Base-by-base conservation (phyloP, 768 basidiomycete genomes). In the Kwoniella sp. region DNA sequence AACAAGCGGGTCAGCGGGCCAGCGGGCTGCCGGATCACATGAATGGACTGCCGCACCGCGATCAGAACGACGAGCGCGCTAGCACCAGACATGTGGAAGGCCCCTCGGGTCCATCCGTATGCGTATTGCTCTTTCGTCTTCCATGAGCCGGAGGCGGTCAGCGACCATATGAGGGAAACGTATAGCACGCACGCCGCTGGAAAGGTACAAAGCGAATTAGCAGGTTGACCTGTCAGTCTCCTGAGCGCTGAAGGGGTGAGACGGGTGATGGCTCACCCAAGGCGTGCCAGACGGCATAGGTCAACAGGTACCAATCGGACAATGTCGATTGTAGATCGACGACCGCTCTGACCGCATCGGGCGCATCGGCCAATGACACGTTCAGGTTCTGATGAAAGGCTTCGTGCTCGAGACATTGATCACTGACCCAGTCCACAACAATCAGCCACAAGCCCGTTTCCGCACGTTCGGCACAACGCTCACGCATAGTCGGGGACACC, bases 141-240 rank as follows among this genome's bases (percentile, higher is more conserved):
- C 57, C 57, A 69, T n/a, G 38, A 48, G 5, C 67, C 64, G 10
- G 59, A 44, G 2, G 64, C 57, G 14, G 62, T 64, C 2, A 69
- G 46, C 1, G 64, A 49, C 54, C 56, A 63, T 5, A 29, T 50
- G n/a, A 57, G 42, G 5, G 67, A 53, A 4, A 56, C 9, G 51
- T 56, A 69, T 2, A 41, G 20, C 11, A 54, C 20, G 42, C 29
- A 28, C 2, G 59, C 61, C 62, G 36, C 14, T 11, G 37, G 11
- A 39, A 23, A 17, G 17, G 27, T 40, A 6, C 14, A 29, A 36
- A 27, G 23, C 10, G 27, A 32, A 40, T 4, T 11, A 34, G 31
- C 26, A 34, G 27, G 4, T 11, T 25, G 26, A 39, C 41, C 27
- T 15, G 12, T n/a, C 20, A 10, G 23, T n/a, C n/a, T n/a, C n/a